A percentile compares a stretch with the other conserved stretches of the same genome.
Evolutionary conservation across 2,329 filamentous ascomycete genomes (phyloP).

Genomic region (Microthyrium microscopicum): DNA sequence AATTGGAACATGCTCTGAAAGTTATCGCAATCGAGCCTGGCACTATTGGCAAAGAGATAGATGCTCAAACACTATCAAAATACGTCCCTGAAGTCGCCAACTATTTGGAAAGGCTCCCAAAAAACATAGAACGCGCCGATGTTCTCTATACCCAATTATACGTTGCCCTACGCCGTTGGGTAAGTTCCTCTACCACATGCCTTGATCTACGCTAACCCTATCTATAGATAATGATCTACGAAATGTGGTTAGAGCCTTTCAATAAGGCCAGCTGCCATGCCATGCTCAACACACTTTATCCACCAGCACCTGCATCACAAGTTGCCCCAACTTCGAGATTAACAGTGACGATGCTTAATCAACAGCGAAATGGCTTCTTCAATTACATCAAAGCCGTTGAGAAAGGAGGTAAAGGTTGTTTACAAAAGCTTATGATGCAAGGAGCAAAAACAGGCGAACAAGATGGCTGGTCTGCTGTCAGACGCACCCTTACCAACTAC

Average conservation of each 20-base stretch:
- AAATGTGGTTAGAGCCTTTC: constrained; percentile 43
- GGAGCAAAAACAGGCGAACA: constrained; percentile 33
- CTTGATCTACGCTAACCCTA: background rate
- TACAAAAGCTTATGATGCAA: constrained; percentile 37
- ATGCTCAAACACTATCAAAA: constrained; percentile 25
- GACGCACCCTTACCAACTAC: constrained; percentile 38
- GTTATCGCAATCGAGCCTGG: constrained; percentile 35
- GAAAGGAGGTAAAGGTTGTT: constrained; percentile 34
- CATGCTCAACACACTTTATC: constrained; percentile 52
- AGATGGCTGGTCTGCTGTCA: constrained; percentile 37
- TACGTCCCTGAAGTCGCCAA: constrained; percentile 36
- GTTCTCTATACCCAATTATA: constrained; percentile 42
- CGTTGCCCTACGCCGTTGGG: constrained; percentile 45
- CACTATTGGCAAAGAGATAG: constrained; percentile 28
- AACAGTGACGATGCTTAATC: constrained; percentile 32
- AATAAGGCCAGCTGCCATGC: constrained; percentile 50
- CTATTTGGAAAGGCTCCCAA: constrained; percentile 37
- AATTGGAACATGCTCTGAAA: constrained; percentile 37
- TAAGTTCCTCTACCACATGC: constrained; percentile 19
- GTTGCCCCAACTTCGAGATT: constrained; percentile 28
- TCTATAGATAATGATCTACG: constrained; percentile 45
- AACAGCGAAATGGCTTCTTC: constrained; percentile 46
- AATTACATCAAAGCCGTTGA: constrained; percentile 43
- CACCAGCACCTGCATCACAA: constrained; percentile 32
- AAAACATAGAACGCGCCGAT: constrained; percentile 22